Evolutionary conservation across 192 early-diverging fungal genomes (phyloP), one percentile per base, ranked within the genome.

Genomic region (Podila epicladia): DNA sequence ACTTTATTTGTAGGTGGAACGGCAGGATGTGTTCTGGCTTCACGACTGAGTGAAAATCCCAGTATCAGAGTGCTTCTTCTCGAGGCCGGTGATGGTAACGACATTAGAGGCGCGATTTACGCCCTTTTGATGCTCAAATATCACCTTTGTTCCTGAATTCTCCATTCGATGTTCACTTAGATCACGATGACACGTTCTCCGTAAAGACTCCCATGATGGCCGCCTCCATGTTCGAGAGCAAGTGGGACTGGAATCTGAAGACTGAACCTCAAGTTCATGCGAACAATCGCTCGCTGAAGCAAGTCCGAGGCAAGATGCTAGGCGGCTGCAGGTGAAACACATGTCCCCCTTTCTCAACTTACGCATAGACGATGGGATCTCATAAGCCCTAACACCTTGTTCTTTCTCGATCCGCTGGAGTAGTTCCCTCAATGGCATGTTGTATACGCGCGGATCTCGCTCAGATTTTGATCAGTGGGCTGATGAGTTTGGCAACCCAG

Each of bases 1-100:
- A 45, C 3, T 45, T 45, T 45, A 7, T 45, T 26, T 26, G 24
- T 62, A 73, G 72, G 72, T 62, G 72, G 72, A 17, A 67, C 72
- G 19, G 64, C 72, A 13, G 72, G 72, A 12, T 73, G 72, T 32
- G 72, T 73, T 15, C 58, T 73, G 20, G 72, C 72, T 4, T 60
- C 64, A 19, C 64, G 72, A 2, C 22, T 73, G 32, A 37, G 64
- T 3, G 72, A 73, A 60, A 64, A 73, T 11, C 64, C 64, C 6
- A 38, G 17, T 32, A 31, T 73, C 32, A 73, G 58, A 11, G 64
- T 73, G 24, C 72, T 73, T 22, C 33, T 73, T 38, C 41, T 73
- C 17, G 72, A 73, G 8, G 72, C 72, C 1, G 72, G 72, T 9
- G 53, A 55, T 26, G 53, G n/a, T n/a, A 55, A 24, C 4, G 7